Percentiles rank a stretch among this genome's conserved stretches.
These are phyloP conservation scores for Manihot esculenta DNA, from an alignment of 441 rosid species.

Conservation along the genomic window DNA sequence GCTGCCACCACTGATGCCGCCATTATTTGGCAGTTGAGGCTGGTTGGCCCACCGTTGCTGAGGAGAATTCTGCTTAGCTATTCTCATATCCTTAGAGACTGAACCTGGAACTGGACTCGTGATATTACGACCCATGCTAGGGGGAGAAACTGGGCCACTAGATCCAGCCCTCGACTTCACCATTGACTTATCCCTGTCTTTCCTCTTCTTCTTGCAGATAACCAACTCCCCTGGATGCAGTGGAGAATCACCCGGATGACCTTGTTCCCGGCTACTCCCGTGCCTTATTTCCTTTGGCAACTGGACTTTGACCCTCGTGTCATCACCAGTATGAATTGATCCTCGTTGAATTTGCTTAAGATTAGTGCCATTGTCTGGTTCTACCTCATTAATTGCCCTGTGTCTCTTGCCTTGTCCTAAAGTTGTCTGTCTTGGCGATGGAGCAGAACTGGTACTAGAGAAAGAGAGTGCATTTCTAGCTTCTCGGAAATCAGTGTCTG, in stretches of 20 bases:
- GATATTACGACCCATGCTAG: constrained; percentile 62
- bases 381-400: constrained; percentile 58
- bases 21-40: constrained; percentile 51
- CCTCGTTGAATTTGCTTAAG: constrained; percentile 57
- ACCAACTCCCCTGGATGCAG: constrained; percentile 91
- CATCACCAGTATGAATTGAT: constrained; percentile 46
- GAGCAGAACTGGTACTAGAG: constrained; percentile 45
- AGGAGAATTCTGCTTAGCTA: constrained; percentile 40
- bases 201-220: constrained; percentile 98
- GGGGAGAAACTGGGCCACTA: constrained; percentile 77
- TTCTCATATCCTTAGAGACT: constrained; percentile 54
- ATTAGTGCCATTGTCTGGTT: constrained; percentile 51
- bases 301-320: constrained; percentile 64
- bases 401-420: constrained; percentile 68
- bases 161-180: constrained; percentile 66
- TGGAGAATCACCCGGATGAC: constrained; percentile 67
- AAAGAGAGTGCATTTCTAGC: constrained; percentile 77
- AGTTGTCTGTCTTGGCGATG: constrained; percentile 52
- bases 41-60: constrained; percentile 80
- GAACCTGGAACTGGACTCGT: constrained; percentile 56
- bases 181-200: constrained; percentile 80
- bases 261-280: constrained; percentile 50
- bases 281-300: constrained; percentile 70
- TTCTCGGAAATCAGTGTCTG: constrained; percentile 85
- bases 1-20: constrained; percentile 30